phyloP scores from a whole-genome alignment of 768 basidiomycete species.

The Tricholoma hemisulphureum region DNA sequence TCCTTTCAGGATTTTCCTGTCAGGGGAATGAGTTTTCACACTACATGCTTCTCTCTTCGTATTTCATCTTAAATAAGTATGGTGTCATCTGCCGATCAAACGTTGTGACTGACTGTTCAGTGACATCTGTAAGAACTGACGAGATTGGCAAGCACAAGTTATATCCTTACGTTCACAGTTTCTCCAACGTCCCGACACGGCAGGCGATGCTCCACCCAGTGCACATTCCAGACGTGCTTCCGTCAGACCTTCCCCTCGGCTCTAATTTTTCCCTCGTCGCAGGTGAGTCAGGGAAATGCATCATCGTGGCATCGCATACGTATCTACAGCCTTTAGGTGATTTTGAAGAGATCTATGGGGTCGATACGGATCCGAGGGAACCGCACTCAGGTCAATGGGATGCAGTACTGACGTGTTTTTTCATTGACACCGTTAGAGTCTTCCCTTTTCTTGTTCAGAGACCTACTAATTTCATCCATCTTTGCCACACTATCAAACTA shows the following conservation, averaged over 20 bases:
- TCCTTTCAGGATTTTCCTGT: conserved; percentile 70
- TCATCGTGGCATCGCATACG: too few species aligned
- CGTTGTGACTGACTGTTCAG: neutral
- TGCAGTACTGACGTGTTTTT: conserved; percentile 92
- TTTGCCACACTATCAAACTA: conserved; percentile 24
- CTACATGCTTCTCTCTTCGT: conserved; percentile 90
- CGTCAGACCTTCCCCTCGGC: conserved; percentile 62
- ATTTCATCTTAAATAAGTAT: conserved; percentile 84
- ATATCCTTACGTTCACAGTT: conserved; percentile 89
- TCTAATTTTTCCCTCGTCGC: conserved; percentile 84
- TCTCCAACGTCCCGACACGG: conserved; percentile 72
- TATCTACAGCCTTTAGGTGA: conserved; percentile 57
- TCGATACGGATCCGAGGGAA: conserved; percentile 49
- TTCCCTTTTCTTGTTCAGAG: neutral
- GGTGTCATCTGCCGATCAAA: conserved; percentile 13
- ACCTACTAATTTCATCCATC: neutral
- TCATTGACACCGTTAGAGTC: conserved; percentile 82
- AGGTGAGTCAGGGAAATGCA: conserved; percentile 41
- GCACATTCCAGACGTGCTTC: conserved; percentile 80
- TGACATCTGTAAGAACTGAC: conserved; percentile 49
- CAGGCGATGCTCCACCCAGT: conserved; percentile 64
- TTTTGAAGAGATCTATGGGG: conserved; percentile 89
- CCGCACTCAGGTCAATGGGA: conserved; percentile 83
- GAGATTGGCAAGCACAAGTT: conserved; percentile 67
- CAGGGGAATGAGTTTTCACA: conserved; percentile 97